phyloP scores from a whole-genome alignment of 805 yeast species.

The Starmerella sp. region DNA sequence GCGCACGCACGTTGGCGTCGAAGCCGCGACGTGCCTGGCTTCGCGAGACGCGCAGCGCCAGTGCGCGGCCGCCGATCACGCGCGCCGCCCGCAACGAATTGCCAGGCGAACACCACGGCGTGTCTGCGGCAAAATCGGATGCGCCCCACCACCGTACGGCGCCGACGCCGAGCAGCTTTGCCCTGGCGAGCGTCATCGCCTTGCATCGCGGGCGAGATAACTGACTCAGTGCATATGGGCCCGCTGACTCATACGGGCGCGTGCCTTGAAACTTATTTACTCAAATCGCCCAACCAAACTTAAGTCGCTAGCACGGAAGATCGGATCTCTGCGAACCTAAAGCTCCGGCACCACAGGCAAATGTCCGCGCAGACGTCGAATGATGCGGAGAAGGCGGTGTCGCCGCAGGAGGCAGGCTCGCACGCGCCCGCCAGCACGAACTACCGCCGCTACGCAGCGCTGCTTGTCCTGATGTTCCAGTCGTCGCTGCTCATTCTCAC shows the following conservation, averaged over 20 bases:
- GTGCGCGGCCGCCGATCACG: too few species aligned
- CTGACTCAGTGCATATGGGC: neutral
- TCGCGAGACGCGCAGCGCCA: too few species aligned
- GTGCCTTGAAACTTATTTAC: neutral
- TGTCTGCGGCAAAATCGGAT: too few species aligned
- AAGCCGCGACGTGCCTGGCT: too few species aligned
- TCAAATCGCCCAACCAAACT: neutral
- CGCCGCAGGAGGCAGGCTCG: neutral
- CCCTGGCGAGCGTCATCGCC: too few species aligned
- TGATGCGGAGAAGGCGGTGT: conserved; percentile 2
- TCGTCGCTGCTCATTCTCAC: conserved; percentile 33
- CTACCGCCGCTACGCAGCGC: conserved; percentile 27
- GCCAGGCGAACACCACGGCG: too few species aligned
- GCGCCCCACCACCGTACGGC: too few species aligned
- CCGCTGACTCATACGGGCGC: neutral
- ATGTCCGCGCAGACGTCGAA: neutral
- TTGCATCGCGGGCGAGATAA: too few species aligned
- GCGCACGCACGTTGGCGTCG: neutral
- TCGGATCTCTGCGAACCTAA: neutral
- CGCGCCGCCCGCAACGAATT: too few species aligned
- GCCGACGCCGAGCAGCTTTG: too few species aligned
- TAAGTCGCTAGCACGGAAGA: neutral
- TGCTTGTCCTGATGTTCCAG: conserved; percentile 33
- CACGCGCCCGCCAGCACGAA: neutral
- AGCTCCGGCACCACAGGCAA: neutral